Conservation (phyloP, 202 grass and related monocot genomes). For the Panicum hallii region DNA sequence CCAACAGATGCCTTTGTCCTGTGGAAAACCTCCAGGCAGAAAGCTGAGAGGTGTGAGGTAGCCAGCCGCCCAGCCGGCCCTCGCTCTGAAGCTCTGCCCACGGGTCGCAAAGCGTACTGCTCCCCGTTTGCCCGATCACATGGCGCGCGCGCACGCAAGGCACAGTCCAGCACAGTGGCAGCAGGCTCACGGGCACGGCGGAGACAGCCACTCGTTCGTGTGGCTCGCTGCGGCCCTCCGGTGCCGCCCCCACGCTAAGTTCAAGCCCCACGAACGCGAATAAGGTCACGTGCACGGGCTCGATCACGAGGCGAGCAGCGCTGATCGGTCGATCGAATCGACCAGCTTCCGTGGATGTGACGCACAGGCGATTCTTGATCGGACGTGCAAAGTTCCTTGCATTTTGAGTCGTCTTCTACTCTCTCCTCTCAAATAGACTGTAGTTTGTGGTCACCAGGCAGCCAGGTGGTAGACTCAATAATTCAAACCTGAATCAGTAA, state of each 20-base stretch:
- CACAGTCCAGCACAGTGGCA: neutral
- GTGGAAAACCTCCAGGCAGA: neutral
- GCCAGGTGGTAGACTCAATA: neutral
- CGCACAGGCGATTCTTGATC: neutral
- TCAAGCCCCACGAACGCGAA: neutral
- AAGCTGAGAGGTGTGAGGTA: neutral
- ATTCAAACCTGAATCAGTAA: no score
- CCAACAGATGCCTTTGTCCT: conserved; percentile 20
- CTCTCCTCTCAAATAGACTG: neutral
- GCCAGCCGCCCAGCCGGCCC: neutral
- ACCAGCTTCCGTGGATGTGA: neutral
- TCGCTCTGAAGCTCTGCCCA: neutral
- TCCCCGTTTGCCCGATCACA: neutral
- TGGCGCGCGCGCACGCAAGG: neutral
- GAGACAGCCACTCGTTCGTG: neutral
- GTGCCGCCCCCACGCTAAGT: neutral
- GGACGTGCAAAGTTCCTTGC: neutral
- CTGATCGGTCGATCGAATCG: no score
- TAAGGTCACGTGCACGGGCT: neutral
- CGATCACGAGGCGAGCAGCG: neutral
- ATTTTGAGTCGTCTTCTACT: neutral
- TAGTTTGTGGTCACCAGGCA: neutral
- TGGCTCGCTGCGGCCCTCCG: neutral
- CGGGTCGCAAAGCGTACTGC: neutral
- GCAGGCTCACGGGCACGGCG: neutral